Base-by-base conservation (phyloP, 805 yeast genomes). In the Cyberlindnera japonica region DNA sequence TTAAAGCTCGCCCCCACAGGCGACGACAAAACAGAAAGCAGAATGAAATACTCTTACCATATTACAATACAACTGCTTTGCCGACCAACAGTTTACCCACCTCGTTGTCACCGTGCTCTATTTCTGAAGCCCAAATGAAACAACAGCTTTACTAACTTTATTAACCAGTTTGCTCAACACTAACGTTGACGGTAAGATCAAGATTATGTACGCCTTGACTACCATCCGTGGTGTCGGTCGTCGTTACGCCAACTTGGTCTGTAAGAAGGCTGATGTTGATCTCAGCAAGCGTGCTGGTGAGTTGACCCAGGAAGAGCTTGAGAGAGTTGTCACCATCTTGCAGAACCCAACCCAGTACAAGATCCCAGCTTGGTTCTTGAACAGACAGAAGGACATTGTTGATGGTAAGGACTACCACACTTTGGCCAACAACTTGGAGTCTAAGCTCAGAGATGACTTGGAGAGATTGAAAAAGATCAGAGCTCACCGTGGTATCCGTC, bases 211-310 rank as follows among this genome's bases (percentile, higher is more conserved):
- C 87, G 99, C 99, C 73, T 81, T 93, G 79, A 90, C 99, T 82
- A 85, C 90, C 77, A 95, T 93, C 73, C 87, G 96, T 81, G 99
- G 99, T 90, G 98, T 93, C 67, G 99, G 99, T 81, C 95, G 98
- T 78, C 93, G 99, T 81, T 95, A 91, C 86, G 81, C 99, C 75
- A 93, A 95, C 90, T 81, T 93, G 79, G 96, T 93, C 70, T 93
- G 98, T 83, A 95, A 95, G 87, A 95, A 91, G 84, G 99, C 99
- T 67, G 99, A 93, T 81, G 95, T 93, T 70, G 95, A 87, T 73
- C 83, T 95, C 75, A 67, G 75, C 75, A 93, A 93, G 85, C 87
- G 99, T 77, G 99, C 99, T 67, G 99, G 99, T 86, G 99, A 93
- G 79, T 88, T 93, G 73, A 90, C 99, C 73, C 99, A 93, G 75